These are phyloP conservation scores for Erythrophleum ivorense DNA, from an alignment of 331 rosid genomes.

Conservation along the genomic window DNA sequence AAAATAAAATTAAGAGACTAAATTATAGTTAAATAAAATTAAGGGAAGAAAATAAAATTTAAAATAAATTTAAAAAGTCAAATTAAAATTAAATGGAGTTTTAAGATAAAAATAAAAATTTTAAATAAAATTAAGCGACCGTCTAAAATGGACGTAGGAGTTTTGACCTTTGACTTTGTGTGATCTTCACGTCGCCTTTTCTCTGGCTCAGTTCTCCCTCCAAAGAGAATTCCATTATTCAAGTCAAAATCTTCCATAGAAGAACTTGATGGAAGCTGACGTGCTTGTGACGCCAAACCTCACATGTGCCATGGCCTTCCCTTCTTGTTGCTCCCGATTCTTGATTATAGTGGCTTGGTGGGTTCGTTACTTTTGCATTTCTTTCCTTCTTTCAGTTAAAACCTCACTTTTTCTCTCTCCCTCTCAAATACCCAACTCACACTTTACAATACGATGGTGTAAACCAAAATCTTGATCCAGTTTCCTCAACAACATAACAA, in stretches of 20 bases:
- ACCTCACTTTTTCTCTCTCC: constrained; percentile 44
- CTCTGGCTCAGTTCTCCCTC: neutral
- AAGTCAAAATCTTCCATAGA: constrained; percentile 16
- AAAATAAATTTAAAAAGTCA: too few relatives aligned
- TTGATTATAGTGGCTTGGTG: constrained; percentile 43
- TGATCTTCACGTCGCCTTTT: neutral
- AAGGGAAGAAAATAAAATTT: too few relatives aligned
- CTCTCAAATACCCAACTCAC: constrained; percentile 26
- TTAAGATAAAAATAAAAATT: too few relatives aligned
- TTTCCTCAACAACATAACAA: constrained; percentile 46
- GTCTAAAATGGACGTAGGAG: too few relatives aligned
- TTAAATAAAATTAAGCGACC: too few relatives aligned
- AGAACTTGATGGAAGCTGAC: constrained; percentile 37
- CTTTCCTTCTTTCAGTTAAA: constrained; percentile 63
- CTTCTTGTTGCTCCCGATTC: constrained; percentile 34
- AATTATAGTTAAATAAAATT: too few relatives aligned
- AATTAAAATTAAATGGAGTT: too few relatives aligned
- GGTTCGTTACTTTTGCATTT: constrained; percentile 67
- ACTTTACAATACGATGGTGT: constrained; percentile 23
- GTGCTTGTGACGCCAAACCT: constrained; percentile 53
- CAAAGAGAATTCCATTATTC: constrained; percentile 1
- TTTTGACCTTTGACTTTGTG: constrained; percentile 8
- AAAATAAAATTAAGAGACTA: too few relatives aligned
- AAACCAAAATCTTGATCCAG: constrained; percentile 22
- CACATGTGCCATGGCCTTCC: constrained; percentile 63